Evolutionary conservation across 148 eudicot genomes (phyloP), one percentile per base, ranked within the genome.

Genomic region (Chenopodium suecicum): DNA sequence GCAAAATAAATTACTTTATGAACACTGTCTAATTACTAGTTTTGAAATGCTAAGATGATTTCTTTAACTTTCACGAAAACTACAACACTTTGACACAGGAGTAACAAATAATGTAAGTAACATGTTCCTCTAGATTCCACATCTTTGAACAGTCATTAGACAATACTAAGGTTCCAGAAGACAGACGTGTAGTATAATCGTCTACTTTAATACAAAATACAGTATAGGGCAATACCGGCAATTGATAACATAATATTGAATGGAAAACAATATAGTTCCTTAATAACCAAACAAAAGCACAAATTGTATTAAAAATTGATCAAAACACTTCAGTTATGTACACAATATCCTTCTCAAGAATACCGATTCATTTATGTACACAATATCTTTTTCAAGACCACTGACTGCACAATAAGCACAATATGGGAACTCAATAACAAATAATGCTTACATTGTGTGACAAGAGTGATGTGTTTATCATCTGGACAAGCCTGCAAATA

Each of bases 401-500:
- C 29, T 34, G 10, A 73, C 7, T 32, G 17, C 7, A 46, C 56
- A 32, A 13, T 25, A 56, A 79, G n/a, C 69, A 73, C 52, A 44
- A 64, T 13, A 16, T 12, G 32, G 60, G 71, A 19, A 68, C 20
- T 4, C 50, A 17, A 6, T 19, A 69, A 31, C 7, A 74, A 73
- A 73, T n/a, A 60, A 70, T 34, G 75, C 83, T 79, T 80, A 84
- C 86, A 79, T 76, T 79, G 79, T 56, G 67, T 27, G 83, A 41
- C 5, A 79, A 79, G 46, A 31, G 34, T 27, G 80, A 79, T 19
- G 83, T 63, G 71, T 80, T 84, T 75, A 84, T 80, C 86, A 84
- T 84, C 80, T 76, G 71, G 8, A 54, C 70, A 46, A 68, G 71
- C 76, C 75, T 27, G 69, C 25, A 52, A 78, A 23, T 7, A 75